A percentile compares a stretch with the other conserved stretches of the same genome.
phyloP scores from a whole-genome alignment of 1,284 basidiomycete genomes.

The Ceratobasidium sp. region DNA sequence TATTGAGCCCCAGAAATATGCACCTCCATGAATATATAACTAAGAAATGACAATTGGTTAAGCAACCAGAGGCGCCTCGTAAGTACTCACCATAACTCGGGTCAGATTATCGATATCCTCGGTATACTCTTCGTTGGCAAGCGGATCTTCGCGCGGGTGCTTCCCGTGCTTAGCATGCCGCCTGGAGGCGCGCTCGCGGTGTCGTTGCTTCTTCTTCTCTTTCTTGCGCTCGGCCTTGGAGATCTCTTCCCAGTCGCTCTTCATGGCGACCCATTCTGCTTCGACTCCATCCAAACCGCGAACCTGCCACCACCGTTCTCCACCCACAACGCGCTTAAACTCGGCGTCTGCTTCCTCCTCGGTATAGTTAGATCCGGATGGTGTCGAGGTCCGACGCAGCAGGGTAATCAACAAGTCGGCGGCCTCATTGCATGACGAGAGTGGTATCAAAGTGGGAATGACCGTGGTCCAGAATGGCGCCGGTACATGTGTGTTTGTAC shows the following conservation, averaged over 20 bases:
- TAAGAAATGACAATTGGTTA: not conserved
- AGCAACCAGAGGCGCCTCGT: not conserved
- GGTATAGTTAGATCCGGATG: slow-evolving; percentile 27
- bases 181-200: slow-evolving; percentile 16
- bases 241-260: slow-evolving; percentile 40
- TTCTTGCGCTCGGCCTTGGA: slow-evolving; percentile 35
- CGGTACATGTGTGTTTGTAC: slow-evolving; percentile 32
- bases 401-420: slow-evolving; percentile 32
- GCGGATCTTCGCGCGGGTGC: slow-evolving; percentile 22
- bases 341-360: slow-evolving; percentile 31
- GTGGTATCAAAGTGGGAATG: slow-evolving; percentile 30
- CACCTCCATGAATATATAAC: slow-evolving; percentile 41
- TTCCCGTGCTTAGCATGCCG: slow-evolving; percentile 34
- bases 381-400: slow-evolving; percentile 19
- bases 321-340: slow-evolving; percentile 39
- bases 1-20: slow-evolving; percentile 34
- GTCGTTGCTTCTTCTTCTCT: slow-evolving; percentile 34
- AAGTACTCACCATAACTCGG: slow-evolving; percentile 32
- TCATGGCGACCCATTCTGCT: slow-evolving; percentile 41
- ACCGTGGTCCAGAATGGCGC: slow-evolving; percentile 36
- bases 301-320: slow-evolving; percentile 42
- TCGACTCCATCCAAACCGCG: slow-evolving; percentile 42
- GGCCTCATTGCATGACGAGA: slow-evolving; percentile 33
- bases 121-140: slow-evolving; percentile 33
- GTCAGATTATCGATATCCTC: slow-evolving; percentile 36